Evolutionary conservation across 352 stramenopile species (phyloP), one percentile per base, ranked within the genome.

Genomic region (Phytopythium boreale): DNA sequence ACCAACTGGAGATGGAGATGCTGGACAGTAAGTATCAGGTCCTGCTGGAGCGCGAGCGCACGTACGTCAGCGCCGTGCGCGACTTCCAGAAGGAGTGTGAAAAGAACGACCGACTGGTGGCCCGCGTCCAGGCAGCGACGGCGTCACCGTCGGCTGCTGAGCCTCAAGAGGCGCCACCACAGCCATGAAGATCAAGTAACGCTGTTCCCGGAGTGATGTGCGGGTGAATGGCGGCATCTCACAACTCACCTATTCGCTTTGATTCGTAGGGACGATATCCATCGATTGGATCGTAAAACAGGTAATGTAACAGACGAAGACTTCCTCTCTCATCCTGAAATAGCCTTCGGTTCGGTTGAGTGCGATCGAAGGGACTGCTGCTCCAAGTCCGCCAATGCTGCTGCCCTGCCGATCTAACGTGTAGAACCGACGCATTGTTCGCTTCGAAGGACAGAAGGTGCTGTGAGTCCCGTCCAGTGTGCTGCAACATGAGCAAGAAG

Each of bases 71-170:
- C 46, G 82, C 88, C 12, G 90, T 97, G 24, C 84, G 84, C 2
- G 80, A 94, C 39, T 96, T 97, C 60, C 89, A 97, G 61, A 84
- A 87, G 10, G 89, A 96, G 57, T 96, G 89, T 63, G 87, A 96
- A 55, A 89, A 83, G 66, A 91, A 97, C 61, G 88, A 96, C 34
- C 79, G 79, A 15, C 70, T 96, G 14, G n/a, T 52, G 34, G 26
- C 62, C 12, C 55, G 60, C 24, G 24, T 74, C 29, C 65, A 74
- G 47, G 26, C 47, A 29, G 55, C 63, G 22, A 34, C 62, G 26
- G n/a, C 31, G 11, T 4, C 37, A 24, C 12, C 27, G 17, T 39
- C 26, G 19, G 8, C 15, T 31, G 27, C 27, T 26, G 15, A 14
- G 6, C 10, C 19, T 20, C 19, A 58, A 46, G 19, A 58, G 6